Conservation (phyloP, 2,329 filamentous ascomycete species). For the Calonectria pseudoreteaudii region DNA sequence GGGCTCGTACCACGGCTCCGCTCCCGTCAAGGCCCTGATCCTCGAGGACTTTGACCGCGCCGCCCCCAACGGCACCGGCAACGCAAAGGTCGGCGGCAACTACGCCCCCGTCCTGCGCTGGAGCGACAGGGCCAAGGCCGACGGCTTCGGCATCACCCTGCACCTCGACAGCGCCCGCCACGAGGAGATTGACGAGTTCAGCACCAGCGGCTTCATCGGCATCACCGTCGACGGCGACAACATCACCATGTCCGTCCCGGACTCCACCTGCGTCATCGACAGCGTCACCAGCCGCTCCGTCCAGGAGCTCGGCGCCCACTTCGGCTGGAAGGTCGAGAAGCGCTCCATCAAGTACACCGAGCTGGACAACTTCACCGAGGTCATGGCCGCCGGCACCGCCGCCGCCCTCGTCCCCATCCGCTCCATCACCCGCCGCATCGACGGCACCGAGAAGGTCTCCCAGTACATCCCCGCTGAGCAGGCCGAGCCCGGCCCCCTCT, state of each 20-base stretch:
- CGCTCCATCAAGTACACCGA: slow-evolving; percentile 74
- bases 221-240: slow-evolving; percentile 70
- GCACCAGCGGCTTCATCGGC: slow-evolving; percentile 92
- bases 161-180: slow-evolving; percentile 89
- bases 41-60: slow-evolving; percentile 94
- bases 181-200: slow-evolving; percentile 94
- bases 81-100: slow-evolving; percentile 95
- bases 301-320: slow-evolving; percentile 78
- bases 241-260: slow-evolving; percentile 84
- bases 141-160: slow-evolving; percentile 93
- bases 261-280: slow-evolving; percentile 88
- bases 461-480: slow-evolving; percentile 66
- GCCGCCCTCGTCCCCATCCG: slow-evolving; percentile 92
- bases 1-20: slow-evolving; percentile 91
- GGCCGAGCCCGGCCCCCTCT: slow-evolving; percentile 80
- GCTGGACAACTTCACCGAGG: slow-evolving; percentile 71
- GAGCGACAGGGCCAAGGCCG: slow-evolving; percentile 81
- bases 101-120: slow-evolving; percentile 92
- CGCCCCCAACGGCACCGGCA: slow-evolving; percentile 90
- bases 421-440: slow-evolving; percentile 80
- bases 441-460: slow-evolving; percentile 59
- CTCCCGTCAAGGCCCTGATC: slow-evolving; percentile 88
- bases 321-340: slow-evolving; percentile 88
- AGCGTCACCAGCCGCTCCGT: slow-evolving; percentile 86
- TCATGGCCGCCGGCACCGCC: slow-evolving; percentile 92